A percentile compares a stretch with the other conserved stretches of the same genome.
Conservation (phyloP, 2,329 filamentous ascomycete species). For the Microascus cirrosus region DNA sequence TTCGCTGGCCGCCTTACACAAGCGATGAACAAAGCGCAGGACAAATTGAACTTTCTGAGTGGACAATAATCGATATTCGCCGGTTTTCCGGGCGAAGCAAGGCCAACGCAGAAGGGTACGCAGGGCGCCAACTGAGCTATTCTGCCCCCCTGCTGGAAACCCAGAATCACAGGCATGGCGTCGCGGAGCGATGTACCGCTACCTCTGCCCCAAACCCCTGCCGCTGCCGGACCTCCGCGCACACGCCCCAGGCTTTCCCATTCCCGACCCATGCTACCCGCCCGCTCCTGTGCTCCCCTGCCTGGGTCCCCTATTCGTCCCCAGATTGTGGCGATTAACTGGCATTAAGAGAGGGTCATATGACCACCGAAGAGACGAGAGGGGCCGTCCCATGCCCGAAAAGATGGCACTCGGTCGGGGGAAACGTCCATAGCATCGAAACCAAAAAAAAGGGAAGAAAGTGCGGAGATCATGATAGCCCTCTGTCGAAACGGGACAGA, state of each 20-base stretch:
- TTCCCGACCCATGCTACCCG: not conserved
- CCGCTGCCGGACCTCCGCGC: not conserved
- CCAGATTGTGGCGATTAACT: constrained; percentile 2
- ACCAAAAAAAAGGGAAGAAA: too few species aligned
- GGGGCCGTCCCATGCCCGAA: not conserved
- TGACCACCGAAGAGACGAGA: not conserved
- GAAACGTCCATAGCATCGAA: not conserved
- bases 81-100: not conserved
- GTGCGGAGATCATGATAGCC: too few species aligned
- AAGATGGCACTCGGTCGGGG: not conserved
- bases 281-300: not conserved
- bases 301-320: not conserved
- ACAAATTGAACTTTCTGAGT: not conserved
- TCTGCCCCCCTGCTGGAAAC: not conserved
- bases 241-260: not conserved
- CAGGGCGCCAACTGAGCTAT: not conserved
- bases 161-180: not conserved
- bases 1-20: too few species aligned
- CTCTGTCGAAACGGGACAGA: too few species aligned
- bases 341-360: constrained; percentile 3
- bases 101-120: not conserved
- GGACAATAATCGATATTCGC: too few species aligned
- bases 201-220: not conserved
- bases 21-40: too few species aligned
- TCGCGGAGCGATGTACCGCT: not conserved